Conservation (phyloP, 768 basidiomycete species). For the Mycena leptocephala region DNA sequence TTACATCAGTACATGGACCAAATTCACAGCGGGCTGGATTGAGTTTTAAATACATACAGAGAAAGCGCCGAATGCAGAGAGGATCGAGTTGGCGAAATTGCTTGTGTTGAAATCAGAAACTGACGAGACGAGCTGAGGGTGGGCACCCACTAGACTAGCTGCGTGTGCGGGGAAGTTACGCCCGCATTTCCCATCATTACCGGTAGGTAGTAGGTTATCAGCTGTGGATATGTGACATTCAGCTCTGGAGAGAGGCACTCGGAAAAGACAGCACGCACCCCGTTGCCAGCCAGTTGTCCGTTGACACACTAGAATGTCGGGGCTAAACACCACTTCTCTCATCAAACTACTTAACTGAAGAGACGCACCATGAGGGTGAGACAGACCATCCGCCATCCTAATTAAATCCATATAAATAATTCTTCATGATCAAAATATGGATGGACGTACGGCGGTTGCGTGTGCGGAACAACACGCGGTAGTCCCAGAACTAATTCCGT, state of each 20-base stretch:
- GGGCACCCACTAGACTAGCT: slow-evolving; percentile 41
- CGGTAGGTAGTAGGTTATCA: slow-evolving; percentile 45
- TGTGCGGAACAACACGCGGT: slow-evolving; percentile 35
- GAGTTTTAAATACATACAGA: slow-evolving; percentile 22
- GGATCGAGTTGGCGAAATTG: slow-evolving; percentile 46
- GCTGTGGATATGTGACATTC: slow-evolving; percentile 6
- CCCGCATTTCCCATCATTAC: slow-evolving; percentile 44
- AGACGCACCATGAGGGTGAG: slow-evolving; percentile 40
- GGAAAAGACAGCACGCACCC: slow-evolving; percentile 21
- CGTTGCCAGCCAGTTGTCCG: slow-evolving; percentile 46
- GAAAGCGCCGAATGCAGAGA: slow-evolving; percentile 44
- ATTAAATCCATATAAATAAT: neutral
- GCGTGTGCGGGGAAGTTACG: slow-evolving; percentile 37
- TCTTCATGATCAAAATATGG: neutral
- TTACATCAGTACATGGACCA: neutral
- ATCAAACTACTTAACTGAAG: neutral
- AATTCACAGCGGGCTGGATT: neutral
- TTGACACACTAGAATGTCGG: slow-evolving; percentile 36
- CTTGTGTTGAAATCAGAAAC: slow-evolving; percentile 11
- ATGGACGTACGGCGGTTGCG: slow-evolving; percentile 37
- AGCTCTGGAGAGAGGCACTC: neutral
- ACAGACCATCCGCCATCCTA: slow-evolving; percentile 46
- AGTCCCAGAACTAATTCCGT: slow-evolving; percentile 42
- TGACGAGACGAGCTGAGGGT: neutral
- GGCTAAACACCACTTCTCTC: neutral